phyloP scores from a whole-genome alignment of 805 yeast genomes.

The Ogataea methylovora region DNA sequence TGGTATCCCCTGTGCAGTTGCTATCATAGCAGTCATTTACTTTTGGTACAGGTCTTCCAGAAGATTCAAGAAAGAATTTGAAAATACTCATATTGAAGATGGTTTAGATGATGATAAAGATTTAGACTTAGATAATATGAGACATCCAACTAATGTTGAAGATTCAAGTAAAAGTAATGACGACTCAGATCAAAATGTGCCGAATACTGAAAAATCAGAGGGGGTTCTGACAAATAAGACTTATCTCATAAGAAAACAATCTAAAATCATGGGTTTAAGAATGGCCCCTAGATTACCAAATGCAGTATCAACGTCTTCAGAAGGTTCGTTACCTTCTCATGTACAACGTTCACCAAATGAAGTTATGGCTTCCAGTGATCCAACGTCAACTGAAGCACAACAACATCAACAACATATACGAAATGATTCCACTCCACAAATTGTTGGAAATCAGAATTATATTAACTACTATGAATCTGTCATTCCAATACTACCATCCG shows the following conservation, averaged over 20 bases:
- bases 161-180: neutral
- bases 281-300: conserved; percentile 1
- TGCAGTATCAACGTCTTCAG: no score
- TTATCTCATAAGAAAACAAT: conserved; percentile 12
- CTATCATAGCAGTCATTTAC: conserved; percentile 24
- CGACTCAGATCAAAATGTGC: conserved; percentile 1
- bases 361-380: no score
- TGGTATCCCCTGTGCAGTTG: conserved; percentile 40
- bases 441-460: conserved; percentile 8
- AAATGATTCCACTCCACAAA: no score
- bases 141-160: conserved; percentile 6
- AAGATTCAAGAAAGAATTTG: conserved; percentile 29
- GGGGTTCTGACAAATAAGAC: conserved; percentile 7
- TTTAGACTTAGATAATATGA: conserved; percentile 26
- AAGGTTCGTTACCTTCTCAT: no score
- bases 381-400: no score
- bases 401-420: no score
- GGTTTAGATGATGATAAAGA: conserved; percentile 28
- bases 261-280: conserved; percentile 20
- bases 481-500: conserved; percentile 22
- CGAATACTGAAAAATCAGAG: conserved; percentile 2
- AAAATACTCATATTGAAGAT: conserved; percentile 24
- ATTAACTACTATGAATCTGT: conserved; percentile 23
- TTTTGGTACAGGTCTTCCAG: conserved; percentile 32
- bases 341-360: no score